These are phyloP conservation scores for Starmerella sirachaensis DNA, from an alignment of 805 yeast genomes.

Conservation along the genomic window DNA sequence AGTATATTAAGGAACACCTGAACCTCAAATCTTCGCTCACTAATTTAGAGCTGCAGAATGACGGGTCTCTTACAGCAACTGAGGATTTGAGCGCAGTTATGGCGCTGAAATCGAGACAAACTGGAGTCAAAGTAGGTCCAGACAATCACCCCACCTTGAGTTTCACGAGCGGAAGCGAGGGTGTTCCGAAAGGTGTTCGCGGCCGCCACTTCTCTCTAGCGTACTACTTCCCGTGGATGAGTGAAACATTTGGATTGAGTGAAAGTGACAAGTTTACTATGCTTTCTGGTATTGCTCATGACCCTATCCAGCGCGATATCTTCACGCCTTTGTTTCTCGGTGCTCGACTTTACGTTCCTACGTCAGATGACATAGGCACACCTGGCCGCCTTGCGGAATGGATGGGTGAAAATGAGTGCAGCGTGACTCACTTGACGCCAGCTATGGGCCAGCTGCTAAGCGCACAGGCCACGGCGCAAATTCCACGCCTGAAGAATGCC, in stretches of 20 bases:
- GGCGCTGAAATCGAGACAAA: slow-evolving; percentile 40
- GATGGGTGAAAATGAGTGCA: slow-evolving; percentile 85
- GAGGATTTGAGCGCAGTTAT: slow-evolving; percentile 33
- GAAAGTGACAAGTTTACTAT: slow-evolving; percentile 83
- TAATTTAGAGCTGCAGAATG: slow-evolving; percentile 61
- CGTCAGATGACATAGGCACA: slow-evolving; percentile 95
- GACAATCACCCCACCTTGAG: slow-evolving; percentile 94
- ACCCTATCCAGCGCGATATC: slow-evolving; percentile 98
- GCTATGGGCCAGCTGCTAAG: slow-evolving; percentile 98
- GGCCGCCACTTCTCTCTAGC: slow-evolving; percentile 97
- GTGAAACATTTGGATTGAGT: slow-evolving; percentile 64
- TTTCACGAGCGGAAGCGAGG: slow-evolving; percentile 96
- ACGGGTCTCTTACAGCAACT: slow-evolving; percentile 44
- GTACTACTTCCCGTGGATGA: slow-evolving; percentile 98
- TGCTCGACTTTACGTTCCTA: slow-evolving; percentile 85
- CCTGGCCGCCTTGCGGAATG: slow-evolving; percentile 96
- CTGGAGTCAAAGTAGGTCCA: slow-evolving; percentile 92
- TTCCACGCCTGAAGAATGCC: slow-evolving; percentile 83
- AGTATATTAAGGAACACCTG: slow-evolving; percentile 62
- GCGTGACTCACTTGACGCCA: slow-evolving; percentile 96
- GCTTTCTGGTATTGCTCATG: slow-evolving; percentile 98
- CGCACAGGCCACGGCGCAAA: slow-evolving; percentile 84
- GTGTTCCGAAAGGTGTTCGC: slow-evolving; percentile 95
- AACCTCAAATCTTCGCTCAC: slow-evolving; percentile 64
- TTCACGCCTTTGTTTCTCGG: slow-evolving; percentile 95